These are phyloP conservation scores for Aspergillus sp. DNA, from an alignment of 2,329 filamentous ascomycete genomes.

Conservation along the genomic window DNA sequence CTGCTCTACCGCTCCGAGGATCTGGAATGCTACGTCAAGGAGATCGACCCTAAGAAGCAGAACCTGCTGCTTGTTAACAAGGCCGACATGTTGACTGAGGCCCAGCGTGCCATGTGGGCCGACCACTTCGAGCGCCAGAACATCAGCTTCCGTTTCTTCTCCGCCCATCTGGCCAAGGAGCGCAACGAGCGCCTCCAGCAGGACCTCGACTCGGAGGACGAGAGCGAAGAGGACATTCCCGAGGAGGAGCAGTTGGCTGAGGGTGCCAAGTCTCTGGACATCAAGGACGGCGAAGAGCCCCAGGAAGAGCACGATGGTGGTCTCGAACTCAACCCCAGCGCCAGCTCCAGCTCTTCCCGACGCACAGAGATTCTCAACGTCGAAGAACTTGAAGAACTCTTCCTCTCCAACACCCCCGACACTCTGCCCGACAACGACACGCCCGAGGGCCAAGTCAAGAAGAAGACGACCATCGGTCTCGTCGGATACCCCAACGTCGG, in stretches of 20 bases:
- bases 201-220: constrained; percentile 48
- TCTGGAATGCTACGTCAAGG: constrained; percentile 90
- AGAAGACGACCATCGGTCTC: constrained; percentile 85
- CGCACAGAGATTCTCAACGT: constrained; percentile 81
- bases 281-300: constrained; percentile 32
- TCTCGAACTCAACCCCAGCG: constrained; percentile 16
- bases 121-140: constrained; percentile 77
- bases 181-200: constrained; percentile 70
- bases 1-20: constrained; percentile 93
- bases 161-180: constrained; percentile 87
- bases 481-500: constrained; percentile 99
- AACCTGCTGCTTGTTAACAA: constrained; percentile 96
- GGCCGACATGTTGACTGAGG: constrained; percentile 95
- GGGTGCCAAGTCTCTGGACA: constrained; percentile 17
- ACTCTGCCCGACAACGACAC: constrained; percentile 48
- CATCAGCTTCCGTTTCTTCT: constrained; percentile 96
- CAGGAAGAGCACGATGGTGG: constrained; percentile 29
- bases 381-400: constrained; percentile 86
- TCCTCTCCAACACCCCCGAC: constrained; percentile 72
- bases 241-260: constrained; percentile 26
- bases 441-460: constrained; percentile 47
- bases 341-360: constrained; percentile 39
- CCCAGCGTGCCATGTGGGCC: constrained; percentile 82
- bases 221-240: constrained; percentile 26
- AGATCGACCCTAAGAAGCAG: constrained; percentile 82